phyloP scores from a whole-genome alignment of 108 stramenopile genomes.

The Cylindrotheca fusiformis region DNA sequence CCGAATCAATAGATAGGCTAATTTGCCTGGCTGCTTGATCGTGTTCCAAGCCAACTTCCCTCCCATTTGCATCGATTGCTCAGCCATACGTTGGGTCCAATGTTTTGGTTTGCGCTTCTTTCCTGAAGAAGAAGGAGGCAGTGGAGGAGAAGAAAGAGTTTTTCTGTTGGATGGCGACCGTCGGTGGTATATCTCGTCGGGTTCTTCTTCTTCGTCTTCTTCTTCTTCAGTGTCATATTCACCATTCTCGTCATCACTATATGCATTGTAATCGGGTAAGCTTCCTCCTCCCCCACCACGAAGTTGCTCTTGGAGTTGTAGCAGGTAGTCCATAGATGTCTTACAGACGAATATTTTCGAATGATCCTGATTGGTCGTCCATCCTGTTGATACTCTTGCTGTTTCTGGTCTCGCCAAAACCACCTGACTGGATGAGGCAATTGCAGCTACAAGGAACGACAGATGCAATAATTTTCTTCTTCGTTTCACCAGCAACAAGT shows the following conservation, averaged over 20 bases:
- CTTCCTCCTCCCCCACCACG: conserved; percentile 10
- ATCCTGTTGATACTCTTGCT: too few relatives aligned
- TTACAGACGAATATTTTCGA: neutral
- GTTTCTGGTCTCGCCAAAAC: too few relatives aligned
- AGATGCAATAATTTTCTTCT: too few relatives aligned
- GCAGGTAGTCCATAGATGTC: neutral
- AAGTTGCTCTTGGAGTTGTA: neutral
- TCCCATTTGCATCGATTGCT: conserved; percentile 26
- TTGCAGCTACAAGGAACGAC: too few relatives aligned
- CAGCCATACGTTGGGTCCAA: conserved; percentile 29
- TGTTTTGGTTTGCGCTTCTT: conserved; percentile 13
- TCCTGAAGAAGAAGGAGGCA: conserved; percentile 1
- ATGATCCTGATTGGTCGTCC: neutral
- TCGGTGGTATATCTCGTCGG: neutral
- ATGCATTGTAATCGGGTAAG: conserved; percentile 10
- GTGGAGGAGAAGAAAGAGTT: neutral
- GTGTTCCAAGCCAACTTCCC: conserved; percentile 30
- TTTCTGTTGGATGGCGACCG: too few relatives aligned
- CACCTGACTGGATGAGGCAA: too few relatives aligned
- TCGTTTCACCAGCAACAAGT: too few relatives aligned
- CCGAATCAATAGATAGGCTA: conserved; percentile 37
- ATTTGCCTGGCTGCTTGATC: conserved; percentile 30
- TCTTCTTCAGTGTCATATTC: conserved; percentile 24
- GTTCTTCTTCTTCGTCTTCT: conserved; percentile 7
- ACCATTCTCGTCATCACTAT: conserved; percentile 12